These are phyloP conservation scores for Cyberlindnera sargentensis DNA, from an alignment of 805 yeast species.

Conservation along the genomic window DNA sequence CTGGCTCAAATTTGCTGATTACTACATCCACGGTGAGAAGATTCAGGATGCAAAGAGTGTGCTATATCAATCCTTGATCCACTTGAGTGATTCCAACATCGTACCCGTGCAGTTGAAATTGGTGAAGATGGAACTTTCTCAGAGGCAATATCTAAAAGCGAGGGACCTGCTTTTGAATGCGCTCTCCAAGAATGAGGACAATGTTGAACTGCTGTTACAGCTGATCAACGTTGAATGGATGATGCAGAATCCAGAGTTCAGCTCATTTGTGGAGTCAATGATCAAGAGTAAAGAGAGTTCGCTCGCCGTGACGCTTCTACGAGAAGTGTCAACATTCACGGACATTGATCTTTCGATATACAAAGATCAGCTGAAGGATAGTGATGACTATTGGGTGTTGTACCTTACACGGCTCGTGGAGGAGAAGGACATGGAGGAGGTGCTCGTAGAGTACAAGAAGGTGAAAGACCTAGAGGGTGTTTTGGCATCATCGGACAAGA, in stretches of 20 bases:
- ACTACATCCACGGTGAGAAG: slow-evolving; percentile 26
- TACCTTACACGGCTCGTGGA: neutral
- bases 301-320: neutral
- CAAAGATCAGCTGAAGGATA: neutral
- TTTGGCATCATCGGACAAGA: no score
- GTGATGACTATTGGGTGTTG: neutral
- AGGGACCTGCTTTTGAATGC: slow-evolving; percentile 10
- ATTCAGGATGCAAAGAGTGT: slow-evolving; percentile 32
- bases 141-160: slow-evolving; percentile 32
- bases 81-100: slow-evolving; percentile 18
- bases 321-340: neutral
- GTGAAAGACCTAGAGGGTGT: no score
- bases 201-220: slow-evolving; percentile 33
- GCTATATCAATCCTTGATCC: slow-evolving; percentile 29
- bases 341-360: neutral
- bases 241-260: slow-evolving; percentile 2
- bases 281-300: slow-evolving; percentile 1
- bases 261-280: slow-evolving; percentile 1
- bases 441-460: no score
- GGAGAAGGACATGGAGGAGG: no score
- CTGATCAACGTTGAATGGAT: slow-evolving; percentile 36
- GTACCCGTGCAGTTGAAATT: slow-evolving; percentile 30
- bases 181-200: slow-evolving; percentile 24
- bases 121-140: slow-evolving; percentile 36
- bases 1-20: slow-evolving; percentile 46